Conservation (phyloP, 2,329 filamentous ascomycete genomes). For the Ceratocystis lukuohia region DNA sequence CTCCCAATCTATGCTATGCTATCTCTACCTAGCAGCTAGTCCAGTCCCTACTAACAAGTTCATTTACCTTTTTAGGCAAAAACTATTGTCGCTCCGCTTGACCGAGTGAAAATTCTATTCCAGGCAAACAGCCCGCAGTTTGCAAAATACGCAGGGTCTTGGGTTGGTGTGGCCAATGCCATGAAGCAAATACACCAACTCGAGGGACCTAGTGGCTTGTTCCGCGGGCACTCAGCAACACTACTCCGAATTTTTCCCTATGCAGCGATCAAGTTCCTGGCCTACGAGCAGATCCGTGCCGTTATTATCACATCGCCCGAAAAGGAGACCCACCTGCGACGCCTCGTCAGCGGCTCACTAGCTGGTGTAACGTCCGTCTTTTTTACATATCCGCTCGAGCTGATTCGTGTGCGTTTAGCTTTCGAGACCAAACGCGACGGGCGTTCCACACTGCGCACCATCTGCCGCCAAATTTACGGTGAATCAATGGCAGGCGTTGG, state of each 20-base stretch:
- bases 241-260: constrained; percentile 93
- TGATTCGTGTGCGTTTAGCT: constrained; percentile 80
- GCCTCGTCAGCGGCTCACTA: constrained; percentile 59
- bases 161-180: constrained; percentile 69
- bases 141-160: constrained; percentile 80
- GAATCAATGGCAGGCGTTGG: constrained; percentile 41
- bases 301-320: constrained; percentile 56
- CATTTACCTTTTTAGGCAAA: constrained; percentile 53
- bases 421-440: constrained; percentile 77
- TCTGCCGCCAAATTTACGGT: constrained; percentile 75
- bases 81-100: constrained; percentile 86
- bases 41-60: constrained; percentile 18
- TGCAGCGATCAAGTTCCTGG: constrained; percentile 92
- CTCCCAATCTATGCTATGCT: background rate
- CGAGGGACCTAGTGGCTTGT: constrained; percentile 66
- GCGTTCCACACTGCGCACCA: constrained; percentile 56
- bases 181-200: constrained; percentile 68
- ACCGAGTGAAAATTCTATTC: constrained; percentile 97
- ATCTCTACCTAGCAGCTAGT: too few relatives aligned
- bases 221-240: constrained; percentile 88
- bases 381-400: constrained; percentile 88
- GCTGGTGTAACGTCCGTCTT: constrained; percentile 86
- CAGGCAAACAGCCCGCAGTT: constrained; percentile 91
- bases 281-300: constrained; percentile 88
- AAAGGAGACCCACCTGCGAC: constrained; percentile 67